Conservation (phyloP, 2,329 filamentous ascomycete species). For the Aspergillus sp. region DNA sequence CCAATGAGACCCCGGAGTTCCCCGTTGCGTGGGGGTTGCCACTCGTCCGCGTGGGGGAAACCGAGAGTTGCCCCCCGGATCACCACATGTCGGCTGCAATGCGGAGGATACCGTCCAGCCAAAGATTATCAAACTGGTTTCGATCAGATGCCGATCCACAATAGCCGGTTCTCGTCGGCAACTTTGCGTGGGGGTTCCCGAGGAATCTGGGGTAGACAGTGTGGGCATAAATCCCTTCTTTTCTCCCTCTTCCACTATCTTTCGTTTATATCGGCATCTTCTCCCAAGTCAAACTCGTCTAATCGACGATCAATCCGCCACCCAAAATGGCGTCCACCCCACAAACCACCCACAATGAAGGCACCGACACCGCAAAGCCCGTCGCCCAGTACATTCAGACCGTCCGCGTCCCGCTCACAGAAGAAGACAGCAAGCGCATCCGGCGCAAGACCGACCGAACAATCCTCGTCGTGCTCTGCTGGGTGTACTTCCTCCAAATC, state of each 20-base stretch:
- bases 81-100: not conserved
- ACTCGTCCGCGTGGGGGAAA: not conserved
- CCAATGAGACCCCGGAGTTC: not conserved
- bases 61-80: not conserved
- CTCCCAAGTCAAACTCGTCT: too few relatives aligned
- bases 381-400: constrained; percentile 11
- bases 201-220: not conserved
- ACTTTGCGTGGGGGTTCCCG: not conserved
- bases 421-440: constrained; percentile 57
- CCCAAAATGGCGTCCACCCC: not conserved
- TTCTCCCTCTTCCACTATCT: not conserved
- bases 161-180: not conserved
- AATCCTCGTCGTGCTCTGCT: constrained; percentile 55
- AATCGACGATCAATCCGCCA: too few relatives aligned
- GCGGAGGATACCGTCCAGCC: not conserved
- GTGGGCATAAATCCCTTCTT: not conserved
- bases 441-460: constrained; percentile 64
- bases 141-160: not conserved
- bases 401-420: constrained; percentile 34
- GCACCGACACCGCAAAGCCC: not conserved
- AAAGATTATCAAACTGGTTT: not conserved
- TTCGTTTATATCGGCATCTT: not conserved
- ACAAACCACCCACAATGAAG: not conserved
- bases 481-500: constrained; percentile 55
- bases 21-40: not conserved